phyloP scores from a whole-genome alignment of 768 basidiomycete species.

The Xanthoconium stramineum region DNA sequence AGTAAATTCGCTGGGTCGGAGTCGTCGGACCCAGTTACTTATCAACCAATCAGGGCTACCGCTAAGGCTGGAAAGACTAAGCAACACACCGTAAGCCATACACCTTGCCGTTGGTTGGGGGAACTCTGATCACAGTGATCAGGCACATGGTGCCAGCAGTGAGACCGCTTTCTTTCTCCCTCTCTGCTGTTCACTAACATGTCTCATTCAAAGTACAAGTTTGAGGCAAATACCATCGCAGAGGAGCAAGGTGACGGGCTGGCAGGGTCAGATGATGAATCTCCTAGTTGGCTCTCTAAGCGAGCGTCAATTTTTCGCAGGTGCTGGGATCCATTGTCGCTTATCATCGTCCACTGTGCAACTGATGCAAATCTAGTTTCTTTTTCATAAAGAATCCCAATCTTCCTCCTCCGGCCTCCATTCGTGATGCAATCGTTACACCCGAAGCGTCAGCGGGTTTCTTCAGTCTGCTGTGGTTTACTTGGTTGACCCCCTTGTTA shows the following conservation, averaged over 20 bases:
- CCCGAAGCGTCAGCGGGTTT: slow-evolving; percentile 67
- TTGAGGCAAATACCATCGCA: background rate
- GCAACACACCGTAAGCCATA: too few relatives aligned
- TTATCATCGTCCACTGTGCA: background rate
- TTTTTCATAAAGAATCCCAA: slow-evolving; percentile 15
- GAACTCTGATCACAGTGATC: too few relatives aligned
- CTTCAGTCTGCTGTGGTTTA: slow-evolving; percentile 60
- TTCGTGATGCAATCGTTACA: slow-evolving; percentile 57
- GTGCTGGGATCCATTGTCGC: background rate
- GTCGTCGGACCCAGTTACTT: too few relatives aligned
- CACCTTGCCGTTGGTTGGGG: too few relatives aligned
- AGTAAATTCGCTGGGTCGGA: too few relatives aligned
- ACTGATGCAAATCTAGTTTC: slow-evolving; percentile 3
- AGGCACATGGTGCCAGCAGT: too few relatives aligned
- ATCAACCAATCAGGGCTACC: too few relatives aligned
- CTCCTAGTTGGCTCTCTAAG: background rate
- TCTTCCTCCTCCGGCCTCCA: slow-evolving; percentile 45
- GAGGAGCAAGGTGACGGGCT: background rate
- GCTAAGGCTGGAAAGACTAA: too few relatives aligned
- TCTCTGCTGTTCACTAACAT: background rate
- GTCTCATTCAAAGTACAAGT: slow-evolving; percentile 1
- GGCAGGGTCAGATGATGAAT: background rate
- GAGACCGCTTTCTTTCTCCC: too few relatives aligned
- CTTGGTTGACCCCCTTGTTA: slow-evolving; percentile 74
- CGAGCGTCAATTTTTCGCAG: background rate